Evolutionary conservation across 352 stramenopile genomes (phyloP), one percentile per base, ranked within the genome.

Genomic region (Globisporangium acanthophoron): DNA sequence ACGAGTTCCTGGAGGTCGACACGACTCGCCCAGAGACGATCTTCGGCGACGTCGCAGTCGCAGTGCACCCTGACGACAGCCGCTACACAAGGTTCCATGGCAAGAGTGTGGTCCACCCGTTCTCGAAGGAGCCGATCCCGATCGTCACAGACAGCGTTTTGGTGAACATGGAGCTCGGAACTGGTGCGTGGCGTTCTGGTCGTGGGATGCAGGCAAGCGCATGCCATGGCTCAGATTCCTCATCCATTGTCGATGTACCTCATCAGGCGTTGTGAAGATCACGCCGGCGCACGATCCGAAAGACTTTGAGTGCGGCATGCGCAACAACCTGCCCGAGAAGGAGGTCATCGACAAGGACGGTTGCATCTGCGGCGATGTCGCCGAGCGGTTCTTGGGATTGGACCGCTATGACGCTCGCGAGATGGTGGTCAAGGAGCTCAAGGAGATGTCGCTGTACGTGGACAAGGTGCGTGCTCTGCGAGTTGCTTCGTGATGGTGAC

Each of bases 201-300:
- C 41, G 15, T 16, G 5, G 41, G 15, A n/a, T 20, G 18, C 24
- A 3, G 45, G 8, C 24, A 5, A 9, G 33, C 29, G 15, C 16
- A 51, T 5, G 1, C 3, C 16, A 3, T 18, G 15, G 7, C 48
- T 6, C 13, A 11, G 9, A 1, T 3, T 21, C 6, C 37, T 58
- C 12, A 40, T n/a, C 1, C 51, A n/a, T 12, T 52, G 24, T 49
- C 12, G 7, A 31, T 18, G 0, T 5, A 7, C 41, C n/a, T 40
- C 16, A 6, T 27, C 51, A 90, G 78, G 81, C 64, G 85, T 91
- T 39, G 82, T 94, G 18, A 93, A 96, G 78, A 96, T 99, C 48
- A 99, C 97, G n/a, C 97, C 97, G 3, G 97, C 97, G 13, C 97
- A 99, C 66, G 97, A 99, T 71, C 92, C 96, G 3, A 99, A 99